Evolutionary conservation across 371 early-diverging fungal genomes (phyloP), one percentile per base, ranked within the genome.

Genomic region (Lichtheimia hyalospora): DNA sequence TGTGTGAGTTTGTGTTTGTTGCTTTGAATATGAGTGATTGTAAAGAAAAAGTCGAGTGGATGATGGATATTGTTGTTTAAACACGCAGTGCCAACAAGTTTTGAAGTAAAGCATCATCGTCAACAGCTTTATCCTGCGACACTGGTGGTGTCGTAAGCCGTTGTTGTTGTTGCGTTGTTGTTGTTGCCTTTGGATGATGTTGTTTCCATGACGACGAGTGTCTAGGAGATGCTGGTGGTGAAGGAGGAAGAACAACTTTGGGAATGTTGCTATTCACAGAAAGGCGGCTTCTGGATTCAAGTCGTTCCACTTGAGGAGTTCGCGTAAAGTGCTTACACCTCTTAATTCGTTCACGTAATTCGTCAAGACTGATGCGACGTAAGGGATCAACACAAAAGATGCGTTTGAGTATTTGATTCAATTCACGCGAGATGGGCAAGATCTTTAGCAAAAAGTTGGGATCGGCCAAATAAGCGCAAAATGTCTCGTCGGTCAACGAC

Each of bases 311-410:
- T 53, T 71, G 62, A 8, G 72, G 57, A 23, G 75, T 75, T 7
- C 72, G 67, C 15, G 84, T 84, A 60, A 90, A 91, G 8, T 72
- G 74, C 28, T 71, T 63, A 65, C 91, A 91, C 23, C 66, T 63
- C 44, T 74, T 72, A 18, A 89, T 85, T 13, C 84, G 78, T 41
- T 66, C 68, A 44, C 71, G 75, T 15, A 92, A 74, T 62, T 92
- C 90, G 6, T 75, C 58, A 21, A 92, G 70, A 2, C 81, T 66
- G 61, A 91, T 89, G 12, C 96, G 89, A 15, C 79, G 78, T 16
- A 59, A 41, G 3, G 93, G 92, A 58, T 90, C 88, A 21, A 91
- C 67, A 58, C 85, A 84, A 44, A 95, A 87, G 27, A 89, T 84
- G 14, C 89, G 78, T 60, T 85, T 84, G 54, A 95, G 72, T 24